Percentiles rank a stretch among this genome's conserved stretches.
Evolutionary conservation across 1,284 basidiomycete species (phyloP).

Genomic region (Moesziomyces aphidis): DNA sequence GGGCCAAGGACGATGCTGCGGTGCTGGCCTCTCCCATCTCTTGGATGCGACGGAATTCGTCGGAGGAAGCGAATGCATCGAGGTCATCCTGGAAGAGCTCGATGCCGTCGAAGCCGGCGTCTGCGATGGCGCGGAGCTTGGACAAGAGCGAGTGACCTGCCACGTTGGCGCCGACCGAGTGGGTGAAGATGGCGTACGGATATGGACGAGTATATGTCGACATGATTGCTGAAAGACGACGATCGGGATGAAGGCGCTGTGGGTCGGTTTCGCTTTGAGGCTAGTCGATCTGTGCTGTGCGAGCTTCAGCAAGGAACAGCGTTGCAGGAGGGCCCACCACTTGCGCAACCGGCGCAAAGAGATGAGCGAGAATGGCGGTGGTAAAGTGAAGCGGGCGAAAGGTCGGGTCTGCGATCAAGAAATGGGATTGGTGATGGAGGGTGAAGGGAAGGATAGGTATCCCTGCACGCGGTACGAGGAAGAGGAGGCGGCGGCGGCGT

Average conservation of each 20-base stretch:
- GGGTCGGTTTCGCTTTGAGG: too few relatives aligned
- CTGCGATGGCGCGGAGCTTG: constrained; percentile 62
- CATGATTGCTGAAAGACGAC: constrained; percentile 6
- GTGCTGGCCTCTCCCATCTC: constrained; percentile 7
- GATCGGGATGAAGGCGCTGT: background rate
- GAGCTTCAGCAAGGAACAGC: too few relatives aligned
- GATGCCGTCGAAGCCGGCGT: constrained; percentile 63
- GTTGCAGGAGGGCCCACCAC: too few relatives aligned
- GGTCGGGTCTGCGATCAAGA: too few relatives aligned
- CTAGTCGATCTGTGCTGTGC: too few relatives aligned
- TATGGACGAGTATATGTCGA: constrained; percentile 23
- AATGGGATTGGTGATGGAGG: too few relatives aligned
- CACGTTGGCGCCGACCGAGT: constrained; percentile 49
- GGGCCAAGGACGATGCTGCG: background rate
- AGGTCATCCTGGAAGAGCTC: constrained; percentile 68
- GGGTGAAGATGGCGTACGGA: constrained; percentile 52
- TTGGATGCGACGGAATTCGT: constrained; percentile 47
- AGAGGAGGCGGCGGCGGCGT: too few relatives aligned
- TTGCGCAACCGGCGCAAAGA: too few relatives aligned
- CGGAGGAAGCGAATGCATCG: constrained; percentile 57
- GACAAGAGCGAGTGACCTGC: constrained; percentile 60
- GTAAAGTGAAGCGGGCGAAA: too few relatives aligned
- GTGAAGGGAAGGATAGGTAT: too few relatives aligned
- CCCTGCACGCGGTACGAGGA: too few relatives aligned
- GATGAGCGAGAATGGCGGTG: too few relatives aligned